Evolutionary conservation across 1,284 basidiomycete species (phyloP).

Genomic region (Pyrrhoderma lamaoense): DNA sequence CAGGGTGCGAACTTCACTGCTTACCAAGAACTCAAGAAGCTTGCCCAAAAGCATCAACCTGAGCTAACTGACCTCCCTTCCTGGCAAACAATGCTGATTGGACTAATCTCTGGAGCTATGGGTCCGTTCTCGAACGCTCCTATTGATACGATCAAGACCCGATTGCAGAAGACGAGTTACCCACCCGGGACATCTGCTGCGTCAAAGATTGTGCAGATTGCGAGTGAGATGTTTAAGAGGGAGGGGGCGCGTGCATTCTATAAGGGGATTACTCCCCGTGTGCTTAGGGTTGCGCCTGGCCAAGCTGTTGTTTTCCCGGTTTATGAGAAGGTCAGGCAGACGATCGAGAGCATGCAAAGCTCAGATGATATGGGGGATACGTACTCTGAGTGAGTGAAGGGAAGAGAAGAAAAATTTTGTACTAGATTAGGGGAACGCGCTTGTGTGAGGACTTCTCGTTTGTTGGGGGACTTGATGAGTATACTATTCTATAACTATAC

Average conservation of each 20-base stretch:
- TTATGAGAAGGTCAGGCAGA: conserved; percentile 74
- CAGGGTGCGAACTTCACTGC: conserved; percentile 99
- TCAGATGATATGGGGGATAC: conserved; percentile 44
- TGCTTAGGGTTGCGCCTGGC: conserved; percentile 93
- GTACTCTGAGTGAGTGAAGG: conserved; percentile 52
- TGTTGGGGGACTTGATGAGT: no score
- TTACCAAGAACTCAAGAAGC: conserved; percentile 93
- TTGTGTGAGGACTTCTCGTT: no score
- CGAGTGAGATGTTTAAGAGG: conserved; percentile 86
- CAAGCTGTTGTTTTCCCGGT: conserved; percentile 89
- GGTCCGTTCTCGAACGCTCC: conserved; percentile 97
- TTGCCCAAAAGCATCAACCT: conserved; percentile 74
- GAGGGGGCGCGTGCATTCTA: conserved; percentile 91
- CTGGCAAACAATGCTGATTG: conserved; percentile 92
- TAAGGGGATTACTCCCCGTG: conserved; percentile 95
- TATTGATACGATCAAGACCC: conserved; percentile 96
- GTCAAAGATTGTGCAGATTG: conserved; percentile 73
- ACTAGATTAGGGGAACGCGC: no score
- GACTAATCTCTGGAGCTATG: conserved; percentile 94
- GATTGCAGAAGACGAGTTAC: conserved; percentile 83
- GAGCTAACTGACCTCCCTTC: conserved; percentile 67
- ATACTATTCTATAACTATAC: no score
- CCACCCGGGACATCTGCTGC: conserved; percentile 73
- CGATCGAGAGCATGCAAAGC: conserved; percentile 66
- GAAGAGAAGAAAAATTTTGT: no score